phyloP scores from a whole-genome alignment of 148 eudicot genomes.

The Silene latifolia region DNA sequence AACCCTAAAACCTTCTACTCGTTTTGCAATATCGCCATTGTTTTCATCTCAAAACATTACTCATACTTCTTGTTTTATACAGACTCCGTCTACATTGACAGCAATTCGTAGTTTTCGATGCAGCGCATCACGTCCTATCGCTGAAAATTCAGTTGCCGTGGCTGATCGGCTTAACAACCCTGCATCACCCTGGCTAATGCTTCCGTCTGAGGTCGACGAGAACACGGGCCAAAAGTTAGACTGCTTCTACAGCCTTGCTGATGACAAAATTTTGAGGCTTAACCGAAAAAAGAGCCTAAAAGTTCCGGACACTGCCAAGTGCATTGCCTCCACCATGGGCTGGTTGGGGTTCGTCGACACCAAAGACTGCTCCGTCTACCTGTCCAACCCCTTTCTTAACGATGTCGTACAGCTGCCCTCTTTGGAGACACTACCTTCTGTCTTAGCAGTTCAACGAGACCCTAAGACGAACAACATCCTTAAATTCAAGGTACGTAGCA shows the following conservation, averaged over 20 bases:
- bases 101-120: too few species aligned
- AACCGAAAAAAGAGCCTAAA: slow-evolving; percentile 1
- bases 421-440: background rate
- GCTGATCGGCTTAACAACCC: background rate
- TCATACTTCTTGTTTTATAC: too few species aligned
- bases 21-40: too few species aligned
- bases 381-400: background rate
- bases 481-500: too few species aligned
- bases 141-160: too few species aligned
- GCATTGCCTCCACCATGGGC: slow-evolving; percentile 7
- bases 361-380: slow-evolving; percentile 1
- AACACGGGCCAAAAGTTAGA: too few species aligned
- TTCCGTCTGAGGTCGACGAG: too few species aligned
- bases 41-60: too few species aligned
- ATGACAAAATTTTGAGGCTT: background rate
- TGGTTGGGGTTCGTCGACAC: slow-evolving; percentile 10
- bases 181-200: background rate
- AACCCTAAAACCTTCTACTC: too few species aligned
- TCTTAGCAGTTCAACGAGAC: background rate
- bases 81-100: too few species aligned
- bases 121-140: too few species aligned
- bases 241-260: slow-evolving; percentile 8
- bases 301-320: background rate
- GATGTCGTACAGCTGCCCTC: background rate
- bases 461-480: background rate